Evolutionary conservation across 495 filamentous ascomycete species (phyloP), one percentile per base, ranked within the genome.

Genomic region (Podospora conica): DNA sequence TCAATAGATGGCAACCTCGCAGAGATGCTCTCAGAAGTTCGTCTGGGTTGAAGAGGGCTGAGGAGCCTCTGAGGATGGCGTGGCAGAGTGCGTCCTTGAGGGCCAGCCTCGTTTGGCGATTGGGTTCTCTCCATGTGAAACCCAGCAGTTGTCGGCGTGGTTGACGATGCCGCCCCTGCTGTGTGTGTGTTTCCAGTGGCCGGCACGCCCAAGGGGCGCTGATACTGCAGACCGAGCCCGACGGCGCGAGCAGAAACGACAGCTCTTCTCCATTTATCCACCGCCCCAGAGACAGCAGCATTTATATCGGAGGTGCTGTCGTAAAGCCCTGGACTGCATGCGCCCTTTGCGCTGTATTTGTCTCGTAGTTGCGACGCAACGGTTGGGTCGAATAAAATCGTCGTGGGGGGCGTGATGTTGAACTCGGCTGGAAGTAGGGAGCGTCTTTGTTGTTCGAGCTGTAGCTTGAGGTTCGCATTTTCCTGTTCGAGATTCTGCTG

Each of bases 341-440:
- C 62, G 24, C 68, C 67, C 15, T 71, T 68, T 1, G 23, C 56
- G 8, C 73, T 29, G 4, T 68, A 71, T 5, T 80, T 21, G 57
- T 82, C 76, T 15, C 72, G 67, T 48, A 81, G 33, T 54, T 75
- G 75, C 6, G 70, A 66, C 27, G 82, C 62, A 9, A 81, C 55
- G 4, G 79, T 77, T 63, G 78, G 67, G 33, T 77, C 75, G 18
- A 95, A 66, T 3, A 85, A 86, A 4, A 92, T 75, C 1, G 83
- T 89, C 28, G 85, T 78, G 0, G 90, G 87, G 0, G 86, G 84
- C 31, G 84, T 79, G n/a, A 89, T 79, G 23, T 84, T 84, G 70
- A 90, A 90, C 69, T 93, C 90, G 7, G 86, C 81, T 9, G 89
- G 88, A 71, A 90, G 87, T 70, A 92, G 87, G 61, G 86, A 83